Conservation (phyloP, 2,329 filamentous ascomycete species). For the Penicillium sp. region DNA sequence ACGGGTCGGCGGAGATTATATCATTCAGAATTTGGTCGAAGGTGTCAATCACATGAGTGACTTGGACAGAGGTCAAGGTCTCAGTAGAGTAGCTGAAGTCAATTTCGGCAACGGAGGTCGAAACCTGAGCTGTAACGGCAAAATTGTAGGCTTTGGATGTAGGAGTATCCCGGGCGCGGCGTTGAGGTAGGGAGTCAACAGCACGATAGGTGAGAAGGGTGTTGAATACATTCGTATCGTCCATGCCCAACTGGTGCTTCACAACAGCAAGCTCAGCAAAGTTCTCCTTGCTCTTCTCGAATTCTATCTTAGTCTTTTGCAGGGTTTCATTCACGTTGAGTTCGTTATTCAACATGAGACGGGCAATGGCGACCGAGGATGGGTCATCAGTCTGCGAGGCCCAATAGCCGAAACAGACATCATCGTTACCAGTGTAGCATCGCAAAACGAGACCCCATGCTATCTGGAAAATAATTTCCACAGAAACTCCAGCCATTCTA, state of each 20-base stretch:
- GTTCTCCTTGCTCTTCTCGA: slow-evolving; percentile 19
- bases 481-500: slow-evolving; percentile 18
- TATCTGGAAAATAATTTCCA: slow-evolving; percentile 35
- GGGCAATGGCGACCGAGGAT: slow-evolving; percentile 18
- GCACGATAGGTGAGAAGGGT: slow-evolving; percentile 29
- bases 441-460: slow-evolving; percentile 48
- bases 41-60: slow-evolving; percentile 32
- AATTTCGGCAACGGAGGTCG: slow-evolving; percentile 42
- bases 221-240: slow-evolving; percentile 30
- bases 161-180: not conserved
- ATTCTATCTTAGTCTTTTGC: slow-evolving; percentile 20
- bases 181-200: slow-evolving; percentile 7
- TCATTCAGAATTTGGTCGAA: slow-evolving; percentile 35
- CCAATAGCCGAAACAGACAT: slow-evolving; percentile 49
- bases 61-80: slow-evolving; percentile 45
- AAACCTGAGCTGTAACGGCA: slow-evolving; percentile 28
- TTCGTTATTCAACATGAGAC: slow-evolving; percentile 27
- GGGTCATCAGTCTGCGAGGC: slow-evolving; percentile 36
- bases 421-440: slow-evolving; percentile 44
- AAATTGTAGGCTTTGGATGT: slow-evolving; percentile 25
- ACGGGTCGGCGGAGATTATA: slow-evolving; percentile 18
- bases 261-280: slow-evolving; percentile 23
- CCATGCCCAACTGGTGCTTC: slow-evolving; percentile 26
- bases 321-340: slow-evolving; percentile 22
- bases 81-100: slow-evolving; percentile 55